Evolutionary conservation across 352 stramenopile genomes (phyloP), one percentile per base, ranked within the genome.

Genomic region (Phytophthora multivora): DNA sequence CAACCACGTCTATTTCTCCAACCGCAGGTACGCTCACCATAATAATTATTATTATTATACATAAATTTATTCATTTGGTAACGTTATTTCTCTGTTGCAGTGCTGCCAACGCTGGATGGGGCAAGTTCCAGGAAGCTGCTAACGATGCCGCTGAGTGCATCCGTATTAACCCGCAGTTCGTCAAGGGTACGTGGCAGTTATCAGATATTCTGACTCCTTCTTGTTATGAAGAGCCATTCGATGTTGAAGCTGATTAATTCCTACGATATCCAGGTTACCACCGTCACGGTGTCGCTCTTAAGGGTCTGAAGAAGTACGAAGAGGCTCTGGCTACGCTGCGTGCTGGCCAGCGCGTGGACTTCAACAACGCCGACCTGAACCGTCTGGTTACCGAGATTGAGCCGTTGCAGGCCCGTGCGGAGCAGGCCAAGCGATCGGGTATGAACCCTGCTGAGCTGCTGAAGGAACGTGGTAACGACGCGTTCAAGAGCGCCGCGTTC

Each of bases 1-100:
- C 25, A 96, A 98, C 66, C 90, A 97, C 58, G 92, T 97, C 23
- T 98, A 98, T 75, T 98, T 80, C 83, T 97, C 88, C 21, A 98
- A 98, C 87, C 78, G 86, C 73, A 93, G 84, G 84, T 90, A 45
- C 15, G 66, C 41, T 15, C n/a, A 51, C 19, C 7, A 33, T 1
- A 12, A 33, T 13, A 13, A 9, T 33, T 33, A 23, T 33, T 33
- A 33, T 33, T 33, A 33, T 33, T 33, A 4, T 33, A 12, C 10
- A 4, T 31, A 33, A 9, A 10, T 31, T 4, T 23, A n/a, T n/a
- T n/a, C n/a, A n/a, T 30, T 31, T 31, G 3, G 2, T 12, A 13
- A 33, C 11, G 11, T 33, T 12, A 13, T 33, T 12, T 33, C 8
- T 13, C 2, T 59, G 6, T 46, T 66, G 8, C 23, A 95, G 86